Base-by-base conservation (phyloP, 352 stramenopile species). In the Globisporangium solare region DNA sequence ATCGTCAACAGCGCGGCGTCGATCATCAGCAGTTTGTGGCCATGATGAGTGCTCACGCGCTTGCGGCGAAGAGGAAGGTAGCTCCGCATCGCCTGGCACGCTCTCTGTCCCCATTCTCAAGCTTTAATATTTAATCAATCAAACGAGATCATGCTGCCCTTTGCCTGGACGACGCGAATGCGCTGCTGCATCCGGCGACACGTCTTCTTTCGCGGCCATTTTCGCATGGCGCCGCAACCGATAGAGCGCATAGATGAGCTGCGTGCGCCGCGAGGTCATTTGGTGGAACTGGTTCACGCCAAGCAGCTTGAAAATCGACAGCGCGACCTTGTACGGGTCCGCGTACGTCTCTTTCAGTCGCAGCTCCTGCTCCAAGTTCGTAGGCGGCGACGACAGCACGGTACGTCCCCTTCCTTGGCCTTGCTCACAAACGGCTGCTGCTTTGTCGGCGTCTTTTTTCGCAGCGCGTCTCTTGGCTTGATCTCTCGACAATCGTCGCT, bases 1-100 rank as follows among this genome's bases (percentile, higher is more conserved):
- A 78, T 92, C 51, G 77, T 92, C 50, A 92, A 92, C 65, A 74
- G 65, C 42, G 78, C 78, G 17, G 76, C 74, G 46, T 85, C 77
- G 40, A 78, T 89, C 47, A 89, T 91, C 53, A 71, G 74, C 61
- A 88, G 60, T n/a, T 75, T 88, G 61, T 91, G 80, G 80, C 80
- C 77, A n/a, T 90, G 64, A 82, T 35, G 27, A 35, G 27, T 47
- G n/a, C n/a, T 15, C 39, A 42, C 39, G 18, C 27, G 27, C 27
- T 35, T 35, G 6, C 3, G 5, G 27, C 27, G 27, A 35, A 11
- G 35, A 13, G 24, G 8, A n/a, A 18, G 20, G 17, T 20, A 46
- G 37, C 27, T 60, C 2, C 20, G 21, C 17, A 31, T 31, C 10
- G 40, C 17, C 27, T 6, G 12, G 17, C 21, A 21, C n/a, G 18